Evolutionary conservation across 2,329 filamentous ascomycete species (phyloP), one percentile per base, ranked within the genome.

Genomic region (Cercospora sp.): DNA sequence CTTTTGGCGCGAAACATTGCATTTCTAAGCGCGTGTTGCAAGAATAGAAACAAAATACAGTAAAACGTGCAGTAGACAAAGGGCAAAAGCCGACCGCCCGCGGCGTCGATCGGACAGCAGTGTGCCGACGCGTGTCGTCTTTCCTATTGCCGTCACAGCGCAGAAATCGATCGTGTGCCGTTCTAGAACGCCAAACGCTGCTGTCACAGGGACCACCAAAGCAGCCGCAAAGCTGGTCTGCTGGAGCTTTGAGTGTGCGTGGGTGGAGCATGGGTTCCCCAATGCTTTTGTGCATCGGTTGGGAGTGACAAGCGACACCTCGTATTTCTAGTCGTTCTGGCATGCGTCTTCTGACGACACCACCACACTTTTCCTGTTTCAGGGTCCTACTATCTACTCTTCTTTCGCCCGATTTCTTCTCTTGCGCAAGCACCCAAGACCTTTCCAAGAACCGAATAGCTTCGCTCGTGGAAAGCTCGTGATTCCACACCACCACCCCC

Each of bases 111-210:
- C 36, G 36, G 36, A 42, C 16, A 42, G 36, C 36, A 42, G 36
- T 42, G 18, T 36, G 40, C 60, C 60, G 60, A 63, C 60, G 60
- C 60, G 60, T 63, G 60, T 48, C 53, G 23, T 57, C 28, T 28
- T 57, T 57, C 53, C 23, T 63, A 2, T 42, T 61, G 59, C 36
- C 59, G 59, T 48, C 59, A 61, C 59, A 10, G 59, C 20, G 59
- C 59, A 61, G 33, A n/a, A 40, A 61, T 28, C 33, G 33, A 51
- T 20, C 23, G 33, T 61, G 18, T 61, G 26, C 10, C 42, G 42
- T 63, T 63, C 60, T 53, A 33, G 40, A 63, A 31, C 42, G 36
- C 36, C 36, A 42, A 42, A 42, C 36, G 16, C 36, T 42, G 36
- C 36, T n/a, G 36, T 42, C 36, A n/a, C 36, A n/a, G 30, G 58